These are phyloP conservation scores for Trametes pubescens DNA, from an alignment of 1,284 basidiomycete genomes.

Conservation along the genomic window DNA sequence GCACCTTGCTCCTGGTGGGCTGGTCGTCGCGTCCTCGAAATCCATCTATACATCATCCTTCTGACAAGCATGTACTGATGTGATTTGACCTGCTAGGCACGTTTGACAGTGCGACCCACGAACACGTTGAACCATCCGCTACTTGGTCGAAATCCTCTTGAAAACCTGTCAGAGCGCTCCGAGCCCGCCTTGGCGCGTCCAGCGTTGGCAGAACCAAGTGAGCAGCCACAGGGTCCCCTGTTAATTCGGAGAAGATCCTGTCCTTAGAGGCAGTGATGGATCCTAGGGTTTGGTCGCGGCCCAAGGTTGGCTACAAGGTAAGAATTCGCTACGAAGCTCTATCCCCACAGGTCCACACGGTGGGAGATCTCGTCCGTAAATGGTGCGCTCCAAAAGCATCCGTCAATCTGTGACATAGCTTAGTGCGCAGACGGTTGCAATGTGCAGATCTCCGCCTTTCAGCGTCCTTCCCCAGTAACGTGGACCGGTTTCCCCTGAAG, in stretches of 20 bases:
- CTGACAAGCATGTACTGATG: background rate
- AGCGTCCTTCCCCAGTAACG: background rate
- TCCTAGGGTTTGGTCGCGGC: background rate
- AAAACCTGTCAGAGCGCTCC: background rate
- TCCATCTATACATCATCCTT: background rate
- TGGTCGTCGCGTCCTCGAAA: no score
- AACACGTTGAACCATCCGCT: background rate
- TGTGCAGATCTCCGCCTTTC: background rate
- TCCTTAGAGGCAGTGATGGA: background rate
- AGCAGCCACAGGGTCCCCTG: background rate
- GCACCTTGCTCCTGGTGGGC: background rate
- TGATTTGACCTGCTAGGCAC: background rate
- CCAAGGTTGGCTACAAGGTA: background rate
- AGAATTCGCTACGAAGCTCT: background rate
- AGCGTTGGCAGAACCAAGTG: background rate
- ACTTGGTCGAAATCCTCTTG: background rate
- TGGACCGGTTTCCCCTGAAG: background rate
- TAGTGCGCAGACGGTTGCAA: constrained; percentile 2
- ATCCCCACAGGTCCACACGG: background rate
- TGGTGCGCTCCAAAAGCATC: background rate
- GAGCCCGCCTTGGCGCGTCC: background rate
- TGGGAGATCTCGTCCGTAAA: background rate
- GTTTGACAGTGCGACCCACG: background rate
- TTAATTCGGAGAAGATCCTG: background rate
- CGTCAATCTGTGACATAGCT: background rate